A percentile compares a stretch with the other conserved stretches of the same genome.
Conservation (phyloP, 2,329 filamentous ascomycete species). For the Trichoderma sp. region DNA sequence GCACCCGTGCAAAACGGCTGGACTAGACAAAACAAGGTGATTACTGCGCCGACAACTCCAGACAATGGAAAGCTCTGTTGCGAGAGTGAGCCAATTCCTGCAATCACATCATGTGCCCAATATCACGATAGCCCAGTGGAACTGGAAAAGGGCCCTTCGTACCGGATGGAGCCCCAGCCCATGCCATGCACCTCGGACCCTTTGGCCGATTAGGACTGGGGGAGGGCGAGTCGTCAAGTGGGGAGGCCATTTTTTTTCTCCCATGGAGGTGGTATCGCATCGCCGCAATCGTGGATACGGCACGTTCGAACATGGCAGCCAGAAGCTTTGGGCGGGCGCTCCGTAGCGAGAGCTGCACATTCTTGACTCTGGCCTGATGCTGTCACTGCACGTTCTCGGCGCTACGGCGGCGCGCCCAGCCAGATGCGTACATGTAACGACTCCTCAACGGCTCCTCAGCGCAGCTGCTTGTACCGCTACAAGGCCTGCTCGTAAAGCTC, state of each 20-base stretch:
- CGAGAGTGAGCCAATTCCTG: background rate
- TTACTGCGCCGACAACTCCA: background rate
- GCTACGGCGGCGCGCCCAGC: conserved; percentile 12
- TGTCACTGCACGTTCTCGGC: conserved; percentile 7
- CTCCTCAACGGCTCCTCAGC: background rate
- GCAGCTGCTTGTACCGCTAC: background rate
- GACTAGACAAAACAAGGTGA: background rate
- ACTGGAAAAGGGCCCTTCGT: background rate
- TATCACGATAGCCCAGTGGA: background rate
- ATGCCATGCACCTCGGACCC: background rate
- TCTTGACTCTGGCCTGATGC: background rate
- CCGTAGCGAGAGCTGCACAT: background rate
- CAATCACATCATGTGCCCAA: conserved; percentile 13
- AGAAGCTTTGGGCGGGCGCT: conserved; percentile 9
- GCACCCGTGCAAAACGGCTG: too few relatives aligned
- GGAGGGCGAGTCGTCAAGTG: background rate
- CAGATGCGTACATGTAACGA: background rate
- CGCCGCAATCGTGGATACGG: conserved; percentile 14
- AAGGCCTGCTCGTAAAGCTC: background rate
- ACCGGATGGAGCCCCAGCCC: background rate
- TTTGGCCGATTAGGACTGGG: background rate
- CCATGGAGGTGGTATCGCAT: background rate
- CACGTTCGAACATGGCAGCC: background rate
- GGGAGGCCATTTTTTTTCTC: background rate
- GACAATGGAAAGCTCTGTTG: background rate